phyloP scores from a whole-genome alignment of 495 filamentous ascomycete genomes.

The Chaetomium cochliodes region DNA sequence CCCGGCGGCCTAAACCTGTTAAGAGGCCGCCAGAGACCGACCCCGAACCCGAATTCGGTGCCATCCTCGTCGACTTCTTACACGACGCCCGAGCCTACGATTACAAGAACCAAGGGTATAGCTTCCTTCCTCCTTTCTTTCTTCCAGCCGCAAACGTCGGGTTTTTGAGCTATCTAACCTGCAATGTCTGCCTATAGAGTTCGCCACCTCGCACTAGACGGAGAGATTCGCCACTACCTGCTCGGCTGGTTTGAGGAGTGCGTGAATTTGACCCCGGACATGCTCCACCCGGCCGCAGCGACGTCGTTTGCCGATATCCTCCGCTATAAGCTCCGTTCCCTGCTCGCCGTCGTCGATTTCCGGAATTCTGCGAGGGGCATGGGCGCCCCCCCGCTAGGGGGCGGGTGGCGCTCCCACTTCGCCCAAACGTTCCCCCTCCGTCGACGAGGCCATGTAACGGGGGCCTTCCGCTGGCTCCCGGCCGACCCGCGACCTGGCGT shows the following conservation, averaged over 20 bases:
- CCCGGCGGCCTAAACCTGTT: neutral
- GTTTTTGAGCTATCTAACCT: neutral
- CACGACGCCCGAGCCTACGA: slow-evolving; percentile 6
- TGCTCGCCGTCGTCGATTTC: neutral
- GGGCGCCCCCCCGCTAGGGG: neutral
- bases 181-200: neutral
- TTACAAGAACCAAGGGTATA: neutral
- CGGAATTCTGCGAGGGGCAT: neutral
- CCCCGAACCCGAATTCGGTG: neutral
- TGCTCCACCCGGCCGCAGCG: neutral
- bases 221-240: neutral
- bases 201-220: neutral
- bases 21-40: neutral
- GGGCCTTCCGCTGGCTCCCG: neutral
- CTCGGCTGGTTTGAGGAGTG: neutral
- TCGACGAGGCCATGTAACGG: neutral
- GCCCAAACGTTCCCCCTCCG: slow-evolving; percentile 7
- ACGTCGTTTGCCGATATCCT: neutral
- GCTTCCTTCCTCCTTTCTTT: neutral
- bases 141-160: too few species aligned
- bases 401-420: neutral
- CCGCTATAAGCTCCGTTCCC: neutral
- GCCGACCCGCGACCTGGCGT: slow-evolving; percentile 2
- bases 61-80: neutral
- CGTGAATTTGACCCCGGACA: neutral